A percentile compares a stretch with the other conserved stretches of the same genome.
These are phyloP conservation scores for Rhodotorula babjevae DNA, from an alignment of 768 basidiomycete species.

Conservation along the genomic window DNA sequence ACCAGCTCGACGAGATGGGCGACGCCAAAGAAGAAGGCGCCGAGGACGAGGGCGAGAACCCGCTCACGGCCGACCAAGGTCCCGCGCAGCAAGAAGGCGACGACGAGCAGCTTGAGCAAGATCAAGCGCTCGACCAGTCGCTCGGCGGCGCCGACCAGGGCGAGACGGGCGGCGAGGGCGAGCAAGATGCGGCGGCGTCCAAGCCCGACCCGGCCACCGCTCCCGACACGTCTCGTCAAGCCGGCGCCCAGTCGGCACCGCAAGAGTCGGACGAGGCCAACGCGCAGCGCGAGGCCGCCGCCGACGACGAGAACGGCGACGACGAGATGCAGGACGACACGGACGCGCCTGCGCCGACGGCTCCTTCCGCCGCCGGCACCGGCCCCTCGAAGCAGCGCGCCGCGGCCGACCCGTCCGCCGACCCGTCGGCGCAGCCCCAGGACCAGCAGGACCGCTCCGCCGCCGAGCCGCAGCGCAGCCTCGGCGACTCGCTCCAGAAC, in stretches of 20 bases:
- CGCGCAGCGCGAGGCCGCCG: slow-evolving; percentile 8
- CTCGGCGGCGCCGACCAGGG: slow-evolving; percentile 34
- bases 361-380: slow-evolving; percentile 20
- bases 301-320: slow-evolving; percentile 7
- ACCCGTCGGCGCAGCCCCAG: slow-evolving; percentile 11
- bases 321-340: slow-evolving; percentile 12
- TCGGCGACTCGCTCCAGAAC: slow-evolving; percentile 77
- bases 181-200: slow-evolving; percentile 25
- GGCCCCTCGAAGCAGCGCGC: slow-evolving; percentile 33
- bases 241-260: slow-evolving; percentile 11
- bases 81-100: slow-evolving; percentile 61
- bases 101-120: slow-evolving; percentile 47
- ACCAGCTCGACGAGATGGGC: slow-evolving; percentile 50
- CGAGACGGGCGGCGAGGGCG: slow-evolving; percentile 36
- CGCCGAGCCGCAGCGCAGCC: slow-evolving; percentile 54
- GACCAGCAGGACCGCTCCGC: slow-evolving; percentile 14
- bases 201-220: slow-evolving; percentile 19
- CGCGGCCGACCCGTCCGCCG: slow-evolving; percentile 31
- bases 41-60: slow-evolving; percentile 54
- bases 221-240: slow-evolving; percentile 17
- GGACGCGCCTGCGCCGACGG: slow-evolving; percentile 17
- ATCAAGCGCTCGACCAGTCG: slow-evolving; percentile 35
- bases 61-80: slow-evolving; percentile 72
- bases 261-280: slow-evolving; percentile 4
- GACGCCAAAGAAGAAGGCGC: slow-evolving; percentile 45